Percentiles rank a stretch among this genome's conserved stretches.
These are phyloP conservation scores for Trichoderma asperellum DNA, from an alignment of 2,329 filamentous ascomycete genomes.

Conservation along the genomic window DNA sequence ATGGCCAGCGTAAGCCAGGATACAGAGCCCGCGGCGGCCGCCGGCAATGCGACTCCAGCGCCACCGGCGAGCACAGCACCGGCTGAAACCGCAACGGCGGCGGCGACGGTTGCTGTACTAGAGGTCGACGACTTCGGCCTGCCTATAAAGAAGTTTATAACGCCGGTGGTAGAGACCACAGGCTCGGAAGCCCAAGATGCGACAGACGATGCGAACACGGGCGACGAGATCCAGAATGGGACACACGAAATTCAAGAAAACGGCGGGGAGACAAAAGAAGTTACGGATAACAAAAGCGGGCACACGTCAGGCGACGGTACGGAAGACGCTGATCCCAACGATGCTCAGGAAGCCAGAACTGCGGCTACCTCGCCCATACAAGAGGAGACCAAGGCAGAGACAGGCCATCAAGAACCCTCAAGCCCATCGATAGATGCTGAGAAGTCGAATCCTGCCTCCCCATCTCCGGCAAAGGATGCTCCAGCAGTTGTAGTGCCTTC, in stretches of 20 bases:
- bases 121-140: constrained; percentile 74
- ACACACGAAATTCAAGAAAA: constrained; percentile 29
- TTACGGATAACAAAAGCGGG: neutral
- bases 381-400: constrained; percentile 23
- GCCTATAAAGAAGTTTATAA: constrained; percentile 59
- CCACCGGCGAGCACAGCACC: constrained; percentile 37
- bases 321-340: constrained; percentile 45
- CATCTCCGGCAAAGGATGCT: constrained; percentile 2
- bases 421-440: constrained; percentile 26
- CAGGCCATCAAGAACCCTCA: constrained; percentile 16
- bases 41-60: constrained; percentile 18
- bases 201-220: constrained; percentile 13
- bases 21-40: constrained; percentile 36
- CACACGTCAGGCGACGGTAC: constrained; percentile 40
- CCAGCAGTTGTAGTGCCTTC: neutral
- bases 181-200: constrained; percentile 9
- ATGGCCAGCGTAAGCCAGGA: constrained; percentile 35
- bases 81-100: constrained; percentile 31
- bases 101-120: constrained; percentile 34
- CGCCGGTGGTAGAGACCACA: constrained; percentile 36
- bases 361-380: neutral
- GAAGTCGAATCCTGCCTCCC: neutral
- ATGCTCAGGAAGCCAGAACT: constrained; percentile 38
- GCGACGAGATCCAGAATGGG: neutral
- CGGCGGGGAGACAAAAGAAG: neutral